These are phyloP conservation scores for Polyporus tsugae DNA, from an alignment of 1,284 basidiomycete species.

Conservation along the genomic window DNA sequence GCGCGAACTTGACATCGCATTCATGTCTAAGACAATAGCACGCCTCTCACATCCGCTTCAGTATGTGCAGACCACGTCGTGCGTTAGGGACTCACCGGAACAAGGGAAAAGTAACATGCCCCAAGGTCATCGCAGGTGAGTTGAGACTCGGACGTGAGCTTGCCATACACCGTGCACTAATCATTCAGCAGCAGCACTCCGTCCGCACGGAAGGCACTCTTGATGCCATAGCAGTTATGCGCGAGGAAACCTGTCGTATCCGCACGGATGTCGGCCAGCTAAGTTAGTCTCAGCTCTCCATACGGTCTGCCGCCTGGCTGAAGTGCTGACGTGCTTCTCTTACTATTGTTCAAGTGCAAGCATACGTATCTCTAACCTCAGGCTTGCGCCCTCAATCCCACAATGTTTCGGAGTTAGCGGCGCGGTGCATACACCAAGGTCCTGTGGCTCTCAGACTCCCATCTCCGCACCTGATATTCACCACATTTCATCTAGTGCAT, in stretches of 20 bases:
- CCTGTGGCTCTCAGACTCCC: background rate
- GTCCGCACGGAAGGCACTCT: background rate
- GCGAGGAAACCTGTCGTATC: background rate
- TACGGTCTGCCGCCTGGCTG: background rate
- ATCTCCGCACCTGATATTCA: background rate
- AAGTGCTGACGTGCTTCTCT: background rate
- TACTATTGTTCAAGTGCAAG: conserved; percentile 1
- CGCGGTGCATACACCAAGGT: background rate
- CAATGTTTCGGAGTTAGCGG: background rate
- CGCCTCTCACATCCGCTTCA: background rate
- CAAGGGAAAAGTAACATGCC: background rate
- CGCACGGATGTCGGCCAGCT: background rate
- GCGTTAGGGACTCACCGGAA: background rate
- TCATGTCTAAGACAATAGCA: background rate
- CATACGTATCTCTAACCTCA: background rate
- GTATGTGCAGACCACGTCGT: background rate
- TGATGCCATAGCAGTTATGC: no score
- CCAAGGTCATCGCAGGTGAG: background rate
- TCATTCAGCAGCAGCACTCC: background rate
- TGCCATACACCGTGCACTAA: background rate
- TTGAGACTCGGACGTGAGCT: background rate
- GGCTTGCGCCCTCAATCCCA: background rate
- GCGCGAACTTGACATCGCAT: background rate
- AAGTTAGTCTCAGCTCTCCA: background rate
- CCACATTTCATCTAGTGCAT: background rate